Conservation (phyloP, 306 rosid species). For the Castanospermum australe region DNA sequence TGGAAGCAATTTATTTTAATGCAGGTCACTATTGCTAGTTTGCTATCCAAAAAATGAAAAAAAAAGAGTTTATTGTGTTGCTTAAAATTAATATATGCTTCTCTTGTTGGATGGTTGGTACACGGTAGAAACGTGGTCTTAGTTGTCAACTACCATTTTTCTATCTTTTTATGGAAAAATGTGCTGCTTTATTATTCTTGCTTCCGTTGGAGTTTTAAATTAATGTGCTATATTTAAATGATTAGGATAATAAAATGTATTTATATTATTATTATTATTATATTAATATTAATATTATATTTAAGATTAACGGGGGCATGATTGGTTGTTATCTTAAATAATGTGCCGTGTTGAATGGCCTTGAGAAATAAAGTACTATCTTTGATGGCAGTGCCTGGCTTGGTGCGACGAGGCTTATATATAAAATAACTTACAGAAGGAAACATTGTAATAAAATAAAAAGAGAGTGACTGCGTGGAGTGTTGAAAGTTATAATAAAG, state of each 20-base stretch:
- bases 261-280: background rate
- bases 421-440: background rate
- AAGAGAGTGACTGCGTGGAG: background rate
- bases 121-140: conserved; percentile 27
- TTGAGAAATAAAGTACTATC: conserved; percentile 23
- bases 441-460: background rate
- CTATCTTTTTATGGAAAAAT: conserved; percentile 10
- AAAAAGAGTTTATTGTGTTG: too few relatives aligned
- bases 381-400: conserved; percentile 19
- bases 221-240: conserved; percentile 15
- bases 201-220: background rate
- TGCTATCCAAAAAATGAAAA: too few relatives aligned
- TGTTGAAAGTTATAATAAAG: background rate
- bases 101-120: background rate
- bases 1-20: too few relatives aligned
- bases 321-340: conserved; percentile 19
- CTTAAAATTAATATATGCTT: background rate
- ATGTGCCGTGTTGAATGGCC: conserved; percentile 38
- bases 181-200: background rate
- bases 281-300: background rate
- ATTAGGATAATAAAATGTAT: background rate
- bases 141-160: conserved; percentile 15
- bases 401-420: background rate
- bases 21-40: too few relatives aligned
- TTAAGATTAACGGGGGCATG: conserved; percentile 34